Evolutionary conservation across 371 early-diverging fungal species (phyloP), one percentile per base, ranked within the genome.

Genomic region (Saksenaea vasiformis): DNA sequence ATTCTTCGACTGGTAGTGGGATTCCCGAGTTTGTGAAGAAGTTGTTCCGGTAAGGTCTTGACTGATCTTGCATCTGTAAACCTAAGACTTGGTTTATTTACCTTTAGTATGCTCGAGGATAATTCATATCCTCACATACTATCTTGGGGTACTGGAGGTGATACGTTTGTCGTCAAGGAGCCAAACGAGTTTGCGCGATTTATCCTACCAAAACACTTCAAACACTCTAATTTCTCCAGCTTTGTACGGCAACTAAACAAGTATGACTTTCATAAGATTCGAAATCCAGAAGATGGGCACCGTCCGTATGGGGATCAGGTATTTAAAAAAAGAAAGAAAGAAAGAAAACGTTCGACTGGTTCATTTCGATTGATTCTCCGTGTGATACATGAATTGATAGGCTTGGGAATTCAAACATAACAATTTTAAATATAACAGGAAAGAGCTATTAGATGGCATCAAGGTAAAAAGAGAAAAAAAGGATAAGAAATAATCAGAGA

Each of bases 191-290:
- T 93, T 73, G 82, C 86, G 28, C 83, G 84, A 64, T 73, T 74
- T 27, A 87, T 95, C 51, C 80, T 97, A 14, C 92, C 93, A n/a
- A 83, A 80, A 54, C 90, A 93, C 71, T 96, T 96, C 73, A 95
- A 95, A 70, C 96, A 96, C 79, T 92, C 89, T 67, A 96, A 97
- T 67, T 91, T 95, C 71, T 88, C 92, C n/a, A 91, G 90, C 57
- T 96, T 98, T 80, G 93, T 96, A 11, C 85, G 98, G 15, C 98
- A 98, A 73, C 83, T 98, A 14, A 98, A 98, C 78, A 98, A 93
- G 78, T 98, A 98, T 68, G 79, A 78, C 58, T 96, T 98, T 74
- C 93, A 95, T 77, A 95, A 94, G 71, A 81, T 93, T 53, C 66
- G 83, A 47, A 77, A 74, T 22, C 77, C 80, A 14, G 88, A 87